A percentile compares a stretch with the other conserved stretches of the same genome.
phyloP scores from a whole-genome alignment of 2,329 filamentous ascomycete species.

The Cladosporium sp. region DNA sequence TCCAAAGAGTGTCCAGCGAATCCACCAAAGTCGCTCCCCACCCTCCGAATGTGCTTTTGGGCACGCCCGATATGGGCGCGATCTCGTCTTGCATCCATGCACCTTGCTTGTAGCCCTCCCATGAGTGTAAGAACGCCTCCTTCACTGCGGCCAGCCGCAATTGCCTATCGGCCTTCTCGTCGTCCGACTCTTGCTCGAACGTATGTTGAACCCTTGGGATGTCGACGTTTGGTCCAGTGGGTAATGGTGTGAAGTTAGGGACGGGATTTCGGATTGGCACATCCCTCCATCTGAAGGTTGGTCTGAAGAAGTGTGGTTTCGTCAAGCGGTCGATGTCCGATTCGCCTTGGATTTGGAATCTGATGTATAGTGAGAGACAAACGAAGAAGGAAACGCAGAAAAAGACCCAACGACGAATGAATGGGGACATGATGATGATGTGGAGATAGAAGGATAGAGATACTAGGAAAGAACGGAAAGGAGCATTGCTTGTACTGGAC shows the following conservation, averaged over 20 bases:
- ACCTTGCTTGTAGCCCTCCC: conserved; percentile 73
- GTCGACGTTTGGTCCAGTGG: conserved; percentile 61
- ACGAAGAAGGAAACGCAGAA: conserved; percentile 20
- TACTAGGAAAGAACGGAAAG: not conserved
- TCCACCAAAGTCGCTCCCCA: conserved; percentile 91
- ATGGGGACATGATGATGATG: conserved; percentile 21
- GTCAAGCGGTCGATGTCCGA: conserved; percentile 19
- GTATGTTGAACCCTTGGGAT: conserved; percentile 74
- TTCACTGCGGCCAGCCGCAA: conserved; percentile 64
- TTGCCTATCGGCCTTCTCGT: conserved; percentile 58
- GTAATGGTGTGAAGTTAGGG: conserved; percentile 67
- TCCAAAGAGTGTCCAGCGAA: conserved; percentile 68
- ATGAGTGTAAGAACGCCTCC: conserved; percentile 70
- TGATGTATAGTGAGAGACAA: conserved; percentile 20
- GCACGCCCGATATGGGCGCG: conserved; percentile 58
- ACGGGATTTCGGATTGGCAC: conserved; percentile 59
- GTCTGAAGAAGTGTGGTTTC: conserved; percentile 24
- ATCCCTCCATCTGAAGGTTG: conserved; percentile 30
- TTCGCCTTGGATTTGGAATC: not conserved
- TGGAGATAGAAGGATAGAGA: not conserved
- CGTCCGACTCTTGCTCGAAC: conserved; percentile 61
- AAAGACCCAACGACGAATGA: conserved; percentile 25
- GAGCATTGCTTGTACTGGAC: not conserved
- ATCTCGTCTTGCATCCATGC: conserved; percentile 89
- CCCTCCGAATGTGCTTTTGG: conserved; percentile 78